These are phyloP conservation scores for Botrytis tulipae DNA, from an alignment of 2,329 filamentous ascomycete genomes.

Conservation along the genomic window DNA sequence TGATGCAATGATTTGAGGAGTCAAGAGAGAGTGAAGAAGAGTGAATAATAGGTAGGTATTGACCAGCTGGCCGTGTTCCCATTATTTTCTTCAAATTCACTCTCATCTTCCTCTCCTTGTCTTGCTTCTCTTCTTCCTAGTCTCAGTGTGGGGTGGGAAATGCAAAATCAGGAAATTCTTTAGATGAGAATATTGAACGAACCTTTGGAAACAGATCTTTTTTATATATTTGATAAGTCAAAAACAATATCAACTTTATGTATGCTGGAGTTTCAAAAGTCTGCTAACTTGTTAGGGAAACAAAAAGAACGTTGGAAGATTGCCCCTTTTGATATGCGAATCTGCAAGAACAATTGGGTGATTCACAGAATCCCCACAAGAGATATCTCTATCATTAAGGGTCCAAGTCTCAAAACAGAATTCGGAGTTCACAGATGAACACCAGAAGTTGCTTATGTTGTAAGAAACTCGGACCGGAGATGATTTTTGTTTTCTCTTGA, in stretches of 20 bases:
- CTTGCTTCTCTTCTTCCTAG: not conserved
- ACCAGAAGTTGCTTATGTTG: not conserved
- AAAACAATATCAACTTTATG: not conserved
- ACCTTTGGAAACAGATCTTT: not conserved
- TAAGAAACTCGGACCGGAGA: slow-evolving; percentile 11
- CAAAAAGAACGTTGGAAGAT: too few relatives aligned
- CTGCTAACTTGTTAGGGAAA: not conserved
- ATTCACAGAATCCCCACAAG: not conserved
- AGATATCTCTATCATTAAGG: not conserved
- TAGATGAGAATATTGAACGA: not conserved
- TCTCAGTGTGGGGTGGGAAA: not conserved
- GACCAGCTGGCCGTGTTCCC: not conserved
- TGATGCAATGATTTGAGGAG: not conserved
- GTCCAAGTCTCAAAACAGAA: not conserved
- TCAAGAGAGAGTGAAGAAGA: not conserved
- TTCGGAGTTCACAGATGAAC: not conserved
- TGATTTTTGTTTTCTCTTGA: not conserved
- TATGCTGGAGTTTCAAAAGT: not conserved
- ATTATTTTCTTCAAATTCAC: not conserved
- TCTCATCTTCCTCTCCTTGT: not conserved
- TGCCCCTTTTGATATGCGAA: not conserved
- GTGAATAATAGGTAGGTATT: not conserved
- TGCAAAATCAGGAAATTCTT: not conserved
- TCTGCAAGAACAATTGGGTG: not conserved
- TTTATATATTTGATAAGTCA: not conserved